These are phyloP conservation scores for Xylaria grammica DNA, from an alignment of 495 filamentous ascomycete genomes.

Conservation along the genomic window DNA sequence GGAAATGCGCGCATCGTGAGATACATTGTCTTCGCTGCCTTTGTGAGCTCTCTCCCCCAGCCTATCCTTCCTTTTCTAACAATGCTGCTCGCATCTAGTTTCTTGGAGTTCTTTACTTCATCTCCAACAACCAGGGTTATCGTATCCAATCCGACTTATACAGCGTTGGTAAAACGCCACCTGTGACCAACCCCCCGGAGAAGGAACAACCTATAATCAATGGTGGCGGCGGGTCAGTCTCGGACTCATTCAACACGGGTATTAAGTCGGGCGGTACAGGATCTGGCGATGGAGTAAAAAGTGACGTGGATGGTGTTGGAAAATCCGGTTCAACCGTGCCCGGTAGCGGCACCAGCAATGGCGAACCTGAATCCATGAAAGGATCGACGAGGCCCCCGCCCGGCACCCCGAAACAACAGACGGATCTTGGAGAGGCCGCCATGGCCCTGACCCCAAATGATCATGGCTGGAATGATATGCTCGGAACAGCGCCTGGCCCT, in stretches of 20 bases:
- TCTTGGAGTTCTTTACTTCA: constrained; percentile 76
- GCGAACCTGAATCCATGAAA: constrained; percentile 30
- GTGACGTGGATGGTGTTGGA: background rate
- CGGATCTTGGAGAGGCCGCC: constrained; percentile 54
- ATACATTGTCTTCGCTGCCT: constrained; percentile 85
- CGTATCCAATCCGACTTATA: constrained; percentile 30
- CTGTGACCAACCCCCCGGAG: constrained; percentile 31
- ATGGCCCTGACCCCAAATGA: constrained; percentile 53
- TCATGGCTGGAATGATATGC: constrained; percentile 53
- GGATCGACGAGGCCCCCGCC: constrained; percentile 40
- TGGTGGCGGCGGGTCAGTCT: constrained; percentile 15
- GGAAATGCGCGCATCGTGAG: constrained; percentile 75
- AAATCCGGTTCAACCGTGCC: constrained; percentile 19
- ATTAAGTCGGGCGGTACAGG: constrained; percentile 29
- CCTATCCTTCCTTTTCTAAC: background rate
- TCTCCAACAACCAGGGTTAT: constrained; percentile 61
- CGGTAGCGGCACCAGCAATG: constrained; percentile 16
- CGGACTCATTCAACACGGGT: constrained; percentile 28
- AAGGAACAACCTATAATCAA: constrained; percentile 36
- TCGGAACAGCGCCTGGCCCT: constrained; percentile 61
- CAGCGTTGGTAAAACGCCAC: constrained; percentile 25
- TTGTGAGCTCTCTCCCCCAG: constrained; percentile 62
- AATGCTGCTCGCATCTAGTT: constrained; percentile 52
- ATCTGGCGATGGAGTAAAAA: background rate
- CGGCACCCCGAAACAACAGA: constrained; percentile 37